Evolutionary conservation across 2,329 filamentous ascomycete species (phyloP).

Genomic region (Fusarium nisikadoi): DNA sequence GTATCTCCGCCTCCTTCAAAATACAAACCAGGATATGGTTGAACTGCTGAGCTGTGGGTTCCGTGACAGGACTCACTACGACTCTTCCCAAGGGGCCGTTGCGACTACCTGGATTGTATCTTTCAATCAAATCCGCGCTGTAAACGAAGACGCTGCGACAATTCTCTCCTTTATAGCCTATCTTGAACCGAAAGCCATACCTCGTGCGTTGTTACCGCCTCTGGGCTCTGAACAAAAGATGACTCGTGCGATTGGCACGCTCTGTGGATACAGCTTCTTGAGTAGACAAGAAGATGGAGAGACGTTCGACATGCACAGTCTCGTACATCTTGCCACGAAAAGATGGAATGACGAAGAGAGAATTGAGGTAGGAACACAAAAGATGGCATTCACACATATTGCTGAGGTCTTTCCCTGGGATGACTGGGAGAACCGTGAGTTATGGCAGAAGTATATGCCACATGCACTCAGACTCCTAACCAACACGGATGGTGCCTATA

Average conservation of each 20-base stretch:
- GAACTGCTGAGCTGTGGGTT: slow-evolving; percentile 41
- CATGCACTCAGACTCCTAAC: not conserved
- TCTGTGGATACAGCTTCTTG: slow-evolving; percentile 50
- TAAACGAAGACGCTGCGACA: slow-evolving; percentile 43
- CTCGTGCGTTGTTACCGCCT: slow-evolving; percentile 47
- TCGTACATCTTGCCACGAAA: slow-evolving; percentile 49
- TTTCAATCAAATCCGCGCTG: slow-evolving; percentile 51
- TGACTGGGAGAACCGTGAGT: not conserved
- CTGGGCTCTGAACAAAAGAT: slow-evolving; percentile 18
- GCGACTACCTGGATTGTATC: slow-evolving; percentile 55
- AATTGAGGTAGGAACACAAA: rapidly evolving
- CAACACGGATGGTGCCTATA: rapidly evolving
- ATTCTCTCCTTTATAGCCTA: slow-evolving; percentile 53
- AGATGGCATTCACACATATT: not conserved
- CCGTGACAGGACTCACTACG: slow-evolving; percentile 47
- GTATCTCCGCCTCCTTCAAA: slow-evolving; percentile 50
- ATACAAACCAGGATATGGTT: slow-evolving; percentile 44
- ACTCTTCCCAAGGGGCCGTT: slow-evolving; percentile 48
- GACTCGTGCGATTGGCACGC: slow-evolving; percentile 45
- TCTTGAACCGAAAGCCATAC: slow-evolving; percentile 54
- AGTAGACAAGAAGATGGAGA: slow-evolving; percentile 35
- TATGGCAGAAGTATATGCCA: not conserved
- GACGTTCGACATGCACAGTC: slow-evolving; percentile 51
- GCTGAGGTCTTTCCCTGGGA: not conserved
- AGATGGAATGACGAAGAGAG: slow-evolving; percentile 37